Evolutionary conservation across 768 basidiomycete species (phyloP).

Genomic region (Mycena olivaceomarginata): DNA sequence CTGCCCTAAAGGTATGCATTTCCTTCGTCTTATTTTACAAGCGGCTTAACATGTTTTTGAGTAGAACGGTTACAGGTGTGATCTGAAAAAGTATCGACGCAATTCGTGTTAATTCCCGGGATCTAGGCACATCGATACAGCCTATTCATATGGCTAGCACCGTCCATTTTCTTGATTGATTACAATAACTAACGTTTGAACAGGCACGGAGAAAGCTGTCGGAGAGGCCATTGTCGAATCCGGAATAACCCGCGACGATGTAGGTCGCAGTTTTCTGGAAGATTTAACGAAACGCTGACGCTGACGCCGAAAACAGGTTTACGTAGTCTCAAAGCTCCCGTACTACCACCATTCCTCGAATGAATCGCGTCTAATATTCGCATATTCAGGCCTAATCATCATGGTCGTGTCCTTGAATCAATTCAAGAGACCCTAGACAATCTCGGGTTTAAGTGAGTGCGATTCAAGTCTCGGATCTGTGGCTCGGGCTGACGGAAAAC

Average conservation of each 20-base stretch:
- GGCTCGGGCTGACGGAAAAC: neutral
- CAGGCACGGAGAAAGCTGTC: constrained; percentile 58
- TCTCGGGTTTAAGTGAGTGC: constrained; percentile 56
- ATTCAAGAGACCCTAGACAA: constrained; percentile 56
- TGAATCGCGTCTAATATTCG: neutral
- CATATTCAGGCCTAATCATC: constrained; percentile 45
- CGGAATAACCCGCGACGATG: constrained; percentile 56
- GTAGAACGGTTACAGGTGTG: constrained; percentile 42
- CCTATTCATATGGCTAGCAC: constrained; percentile 44
- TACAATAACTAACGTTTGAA: neutral
- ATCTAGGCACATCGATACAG: constrained; percentile 50
- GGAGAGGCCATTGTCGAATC: constrained; percentile 60
- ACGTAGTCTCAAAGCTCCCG: constrained; percentile 66
- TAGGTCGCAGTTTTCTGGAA: too few relatives aligned
- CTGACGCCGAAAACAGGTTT: constrained; percentile 44
- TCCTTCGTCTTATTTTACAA: constrained; percentile 4
- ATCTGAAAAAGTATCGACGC: neutral
- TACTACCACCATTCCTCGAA: constrained; percentile 28
- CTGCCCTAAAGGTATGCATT: constrained; percentile 52
- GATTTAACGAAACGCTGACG: too few relatives aligned
- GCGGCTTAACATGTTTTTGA: neutral
- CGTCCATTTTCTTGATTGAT: neutral
- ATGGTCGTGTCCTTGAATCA: constrained; percentile 49
- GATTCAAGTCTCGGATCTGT: neutral
- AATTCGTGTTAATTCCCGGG: neutral